phyloP scores from a whole-genome alignment of 2,329 filamentous ascomycete genomes.

The Apiospora rasikravindrae region DNA sequence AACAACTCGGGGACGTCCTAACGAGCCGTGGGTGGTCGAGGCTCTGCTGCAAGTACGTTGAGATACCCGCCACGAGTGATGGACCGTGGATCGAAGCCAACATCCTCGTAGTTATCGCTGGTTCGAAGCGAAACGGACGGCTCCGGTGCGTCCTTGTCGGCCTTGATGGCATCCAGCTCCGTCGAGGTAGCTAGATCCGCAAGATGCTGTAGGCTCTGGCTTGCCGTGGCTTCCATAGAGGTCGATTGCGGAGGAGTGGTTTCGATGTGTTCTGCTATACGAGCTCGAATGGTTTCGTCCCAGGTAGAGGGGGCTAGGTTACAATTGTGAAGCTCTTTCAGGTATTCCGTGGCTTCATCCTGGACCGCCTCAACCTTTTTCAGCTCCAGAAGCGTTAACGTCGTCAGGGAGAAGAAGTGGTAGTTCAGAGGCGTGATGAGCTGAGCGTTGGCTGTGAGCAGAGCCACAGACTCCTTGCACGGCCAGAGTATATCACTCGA shows the following conservation, averaged over 20 bases:
- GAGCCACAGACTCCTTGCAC: constrained; percentile 61
- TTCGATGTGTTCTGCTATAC: constrained; percentile 51
- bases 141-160: constrained; percentile 30
- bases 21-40: constrained; percentile 26
- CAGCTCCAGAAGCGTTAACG: constrained; percentile 66
- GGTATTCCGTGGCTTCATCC: constrained; percentile 60
- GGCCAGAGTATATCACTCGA: constrained; percentile 65
- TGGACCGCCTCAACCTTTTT: constrained; percentile 58
- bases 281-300: constrained; percentile 60
- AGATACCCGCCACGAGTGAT: constrained; percentile 48
- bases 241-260: constrained; percentile 42
- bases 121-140: constrained; percentile 29
- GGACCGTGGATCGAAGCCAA: constrained; percentile 47
- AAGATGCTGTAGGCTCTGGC: constrained; percentile 63
- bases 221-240: constrained; percentile 48
- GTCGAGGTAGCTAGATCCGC: constrained; percentile 60
- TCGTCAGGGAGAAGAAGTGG: constrained; percentile 66
- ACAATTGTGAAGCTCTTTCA: constrained; percentile 62
- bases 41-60: constrained; percentile 33
- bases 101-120: constrained; percentile 46
- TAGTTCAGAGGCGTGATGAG: constrained; percentile 69
- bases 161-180: constrained; percentile 32
- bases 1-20: constrained; percentile 21
- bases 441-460: constrained; percentile 60
- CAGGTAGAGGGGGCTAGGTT: constrained; percentile 56